Conservation (phyloP, 306 rosid species). For the Vicia faba region DNA sequence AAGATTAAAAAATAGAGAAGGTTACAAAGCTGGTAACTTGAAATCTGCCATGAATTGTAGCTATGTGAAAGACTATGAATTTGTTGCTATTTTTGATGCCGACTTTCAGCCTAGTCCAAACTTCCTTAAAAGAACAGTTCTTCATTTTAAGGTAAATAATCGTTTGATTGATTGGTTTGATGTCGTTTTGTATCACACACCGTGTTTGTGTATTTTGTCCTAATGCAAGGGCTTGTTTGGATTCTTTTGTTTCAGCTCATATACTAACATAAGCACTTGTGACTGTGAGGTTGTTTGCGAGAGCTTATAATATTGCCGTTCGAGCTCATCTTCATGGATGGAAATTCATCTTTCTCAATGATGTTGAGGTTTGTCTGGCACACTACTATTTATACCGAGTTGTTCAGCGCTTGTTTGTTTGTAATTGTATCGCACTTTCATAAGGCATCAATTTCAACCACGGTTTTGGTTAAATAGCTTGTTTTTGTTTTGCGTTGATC, state of each 20-base stretch:
- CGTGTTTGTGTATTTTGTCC: slow-evolving; percentile 9
- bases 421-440: no score
- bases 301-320: slow-evolving; percentile 52
- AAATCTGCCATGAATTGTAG: slow-evolving; percentile 96
- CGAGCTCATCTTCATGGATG: slow-evolving; percentile 97
- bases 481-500: neutral
- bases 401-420: neutral
- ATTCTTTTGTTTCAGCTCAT: no score
- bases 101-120: slow-evolving; percentile 89
- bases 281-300: neutral
- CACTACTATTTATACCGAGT: neutral
- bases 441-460: no score
- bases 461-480: no score
- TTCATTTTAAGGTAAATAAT: slow-evolving; percentile 76
- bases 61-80: slow-evolving; percentile 81
- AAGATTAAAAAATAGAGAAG: slow-evolving; percentile 49
- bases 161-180: neutral
- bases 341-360: slow-evolving; percentile 92
- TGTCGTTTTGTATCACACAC: slow-evolving; percentile 6
- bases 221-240: neutral
- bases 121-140: slow-evolving; percentile 78
- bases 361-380: slow-evolving; percentile 67
- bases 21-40: slow-evolving; percentile 91
- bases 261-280: neutral
- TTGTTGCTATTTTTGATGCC: slow-evolving; percentile 84